Conservation (phyloP, 2,329 filamentous ascomycete genomes). For the Trichophyton benhamiae region DNA sequence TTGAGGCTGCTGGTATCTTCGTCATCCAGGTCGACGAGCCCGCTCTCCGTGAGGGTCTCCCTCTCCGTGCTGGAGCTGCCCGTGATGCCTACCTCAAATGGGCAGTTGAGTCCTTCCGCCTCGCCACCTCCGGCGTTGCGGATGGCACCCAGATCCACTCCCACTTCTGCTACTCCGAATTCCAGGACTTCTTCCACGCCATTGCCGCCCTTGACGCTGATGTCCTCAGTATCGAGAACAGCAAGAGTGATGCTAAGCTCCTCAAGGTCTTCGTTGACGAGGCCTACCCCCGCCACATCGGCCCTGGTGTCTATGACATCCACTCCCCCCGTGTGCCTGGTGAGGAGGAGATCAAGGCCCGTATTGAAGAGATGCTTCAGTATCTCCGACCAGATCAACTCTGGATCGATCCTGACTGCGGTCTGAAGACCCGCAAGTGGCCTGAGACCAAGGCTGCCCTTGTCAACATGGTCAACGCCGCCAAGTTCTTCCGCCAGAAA, state of each 20-base stretch:
- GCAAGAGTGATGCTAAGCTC: constrained; percentile 99
- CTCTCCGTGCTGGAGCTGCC: constrained; percentile 84
- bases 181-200: constrained; percentile 99
- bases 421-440: constrained; percentile 98
- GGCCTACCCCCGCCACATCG: constrained; percentile 95
- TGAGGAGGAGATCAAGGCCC: constrained; percentile 96
- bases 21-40: constrained; percentile 99
- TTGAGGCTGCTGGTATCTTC: constrained; percentile 89
- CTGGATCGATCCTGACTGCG: constrained; percentile 99
- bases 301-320: constrained; percentile 98
- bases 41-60: constrained; percentile 97
- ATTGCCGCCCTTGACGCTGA: constrained; percentile 96
- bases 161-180: constrained; percentile 99
- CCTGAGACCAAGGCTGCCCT: constrained; percentile 95
- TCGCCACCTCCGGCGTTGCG: constrained; percentile 82
- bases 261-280: constrained; percentile 97
- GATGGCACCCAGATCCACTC: constrained; percentile 99
- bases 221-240: constrained; percentile 99
- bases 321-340: constrained; percentile 95
- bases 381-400: constrained; percentile 97
- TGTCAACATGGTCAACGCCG: constrained; percentile 93
- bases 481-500: constrained; percentile 91
- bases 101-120: constrained; percentile 97
- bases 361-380: constrained; percentile 94
- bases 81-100: constrained; percentile 93